These are phyloP conservation scores for Vigna angularis DNA, from an alignment of 306 rosid species.

Conservation along the genomic window DNA sequence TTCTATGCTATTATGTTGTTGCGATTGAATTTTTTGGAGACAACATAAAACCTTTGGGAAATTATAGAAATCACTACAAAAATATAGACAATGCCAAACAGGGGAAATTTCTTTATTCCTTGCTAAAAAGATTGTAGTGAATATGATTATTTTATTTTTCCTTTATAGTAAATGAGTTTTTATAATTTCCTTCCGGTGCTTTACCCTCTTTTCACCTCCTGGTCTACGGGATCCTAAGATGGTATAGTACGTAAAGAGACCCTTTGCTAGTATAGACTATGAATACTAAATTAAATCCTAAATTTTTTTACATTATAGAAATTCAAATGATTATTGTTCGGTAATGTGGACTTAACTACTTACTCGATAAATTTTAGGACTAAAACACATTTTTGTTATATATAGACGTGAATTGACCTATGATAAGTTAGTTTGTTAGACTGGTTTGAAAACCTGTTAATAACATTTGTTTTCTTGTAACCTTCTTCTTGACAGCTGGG, in stretches of 20 bases:
- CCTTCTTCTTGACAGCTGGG: constrained; percentile 75
- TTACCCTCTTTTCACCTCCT: not conserved
- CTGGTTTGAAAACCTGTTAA: constrained; percentile 18
- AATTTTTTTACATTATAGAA: not conserved
- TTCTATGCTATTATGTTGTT: not conserved
- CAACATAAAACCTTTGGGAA: constrained; percentile 9
- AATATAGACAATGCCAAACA: not conserved
- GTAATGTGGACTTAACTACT: not conserved
- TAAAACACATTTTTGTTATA: not conserved
- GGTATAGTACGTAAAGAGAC: not conserved
- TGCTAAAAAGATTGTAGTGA: not conserved
- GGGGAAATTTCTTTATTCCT: not conserved
- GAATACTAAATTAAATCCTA: not conserved
- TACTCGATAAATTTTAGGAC: not conserved
- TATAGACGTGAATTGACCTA: not conserved
- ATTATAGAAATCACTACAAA: not conserved
- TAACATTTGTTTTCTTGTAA: constrained; percentile 14
- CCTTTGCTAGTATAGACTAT: constrained; percentile 1
- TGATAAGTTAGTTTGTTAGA: not conserved
- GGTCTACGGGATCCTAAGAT: not conserved
- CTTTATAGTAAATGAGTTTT: not conserved
- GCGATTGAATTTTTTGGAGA: not conserved
- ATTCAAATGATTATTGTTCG: not conserved
- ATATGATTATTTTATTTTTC: not conserved
- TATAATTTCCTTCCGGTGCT: not conserved